phyloP scores from a whole-genome alignment of 2,329 filamentous ascomycete species.

The Pseudocercospora fuligena region DNA sequence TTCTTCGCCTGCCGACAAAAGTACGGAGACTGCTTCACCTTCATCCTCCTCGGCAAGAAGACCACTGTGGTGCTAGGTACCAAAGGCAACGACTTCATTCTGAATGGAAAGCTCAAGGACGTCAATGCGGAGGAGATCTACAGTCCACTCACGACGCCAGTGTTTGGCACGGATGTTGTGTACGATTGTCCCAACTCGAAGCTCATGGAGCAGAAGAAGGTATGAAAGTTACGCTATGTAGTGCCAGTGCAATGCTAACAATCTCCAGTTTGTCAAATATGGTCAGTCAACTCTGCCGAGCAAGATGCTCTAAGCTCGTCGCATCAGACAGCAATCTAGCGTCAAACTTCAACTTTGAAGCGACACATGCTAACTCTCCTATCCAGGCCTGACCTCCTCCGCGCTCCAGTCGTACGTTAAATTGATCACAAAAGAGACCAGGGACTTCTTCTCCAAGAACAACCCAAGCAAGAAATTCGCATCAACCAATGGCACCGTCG shows the following conservation, averaged over 20 bases:
- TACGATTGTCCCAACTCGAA: conserved; percentile 91
- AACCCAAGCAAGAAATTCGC: conserved; percentile 49
- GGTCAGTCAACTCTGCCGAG: conserved; percentile 36
- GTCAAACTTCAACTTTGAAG: background rate
- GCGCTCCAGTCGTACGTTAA: conserved; percentile 77
- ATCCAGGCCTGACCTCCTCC: conserved; percentile 67
- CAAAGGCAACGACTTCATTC: conserved; percentile 85
- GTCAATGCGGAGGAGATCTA: conserved; percentile 92
- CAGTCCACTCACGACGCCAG: conserved; percentile 70
- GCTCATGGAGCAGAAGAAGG: conserved; percentile 96
- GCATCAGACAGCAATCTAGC: background rate
- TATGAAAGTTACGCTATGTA: conserved; percentile 22
- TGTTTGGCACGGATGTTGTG: conserved; percentile 83
- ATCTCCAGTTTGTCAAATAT: conserved; percentile 75
- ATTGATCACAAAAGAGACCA: conserved; percentile 76
- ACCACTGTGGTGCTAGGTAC: conserved; percentile 84
- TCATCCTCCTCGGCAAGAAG: conserved; percentile 84
- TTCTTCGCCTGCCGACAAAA: conserved; percentile 75
- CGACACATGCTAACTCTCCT: background rate
- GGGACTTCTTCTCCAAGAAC: conserved; percentile 71
- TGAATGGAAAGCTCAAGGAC: conserved; percentile 89
- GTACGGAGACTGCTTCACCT: conserved; percentile 91
- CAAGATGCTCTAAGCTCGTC: too few relatives aligned
- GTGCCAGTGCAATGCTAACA: conserved; percentile 9
- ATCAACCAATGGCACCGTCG: conserved; percentile 61